Base-by-base conservation (phyloP, 495 filamentous ascomycete species). In the Lepidopterella palustris region DNA sequence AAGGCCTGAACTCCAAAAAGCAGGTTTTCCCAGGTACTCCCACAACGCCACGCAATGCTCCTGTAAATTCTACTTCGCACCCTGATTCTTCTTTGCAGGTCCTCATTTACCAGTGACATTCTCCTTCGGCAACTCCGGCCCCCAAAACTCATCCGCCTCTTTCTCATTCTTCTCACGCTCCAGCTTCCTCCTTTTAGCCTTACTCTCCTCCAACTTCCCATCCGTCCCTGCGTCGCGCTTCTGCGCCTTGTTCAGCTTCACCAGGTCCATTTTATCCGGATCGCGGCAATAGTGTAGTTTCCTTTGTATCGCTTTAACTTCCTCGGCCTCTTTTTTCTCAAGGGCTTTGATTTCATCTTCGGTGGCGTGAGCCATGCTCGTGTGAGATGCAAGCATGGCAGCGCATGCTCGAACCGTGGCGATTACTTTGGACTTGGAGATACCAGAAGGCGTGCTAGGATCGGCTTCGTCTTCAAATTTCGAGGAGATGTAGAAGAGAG, bases 211-310 rank as follows among this genome's bases (percentile, higher is more conserved):
- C 15, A 71, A 54, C 24, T 56, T 64, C 50, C 74, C 79, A 18
- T 67, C 73, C 25, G 70, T 63, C n/a, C 71, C 76, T 3, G 69
- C 74, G 28, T 75, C 71, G 55, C 76, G 72, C 66, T 79, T 80
- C 39, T 64, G 70, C 25, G 74, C 78, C 53, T 75, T 74, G 63
- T 86, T 81, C 28, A 83, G 65, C 40, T 78, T 77, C 9, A 84
- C 79, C 45, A 87, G 62, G 68, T 88, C 84, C 52, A 74, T 78
- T 45, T 84, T 80, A 25, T 69, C 65, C 21, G 89, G 88, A 64
- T 95, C 89, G 57, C 85, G 82, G 70, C 90, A 95, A 57, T 85
- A 84, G 42, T 82, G 82, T 13, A 95, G 76, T 72, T 93, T 95
- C 73, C 85, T 89, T 23, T 69, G 62, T 1, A 75, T 66, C 0